A percentile compares a stretch with the other conserved stretches of the same genome.
phyloP scores from a whole-genome alignment of 805 yeast species.

The Starmera quercuum region DNA sequence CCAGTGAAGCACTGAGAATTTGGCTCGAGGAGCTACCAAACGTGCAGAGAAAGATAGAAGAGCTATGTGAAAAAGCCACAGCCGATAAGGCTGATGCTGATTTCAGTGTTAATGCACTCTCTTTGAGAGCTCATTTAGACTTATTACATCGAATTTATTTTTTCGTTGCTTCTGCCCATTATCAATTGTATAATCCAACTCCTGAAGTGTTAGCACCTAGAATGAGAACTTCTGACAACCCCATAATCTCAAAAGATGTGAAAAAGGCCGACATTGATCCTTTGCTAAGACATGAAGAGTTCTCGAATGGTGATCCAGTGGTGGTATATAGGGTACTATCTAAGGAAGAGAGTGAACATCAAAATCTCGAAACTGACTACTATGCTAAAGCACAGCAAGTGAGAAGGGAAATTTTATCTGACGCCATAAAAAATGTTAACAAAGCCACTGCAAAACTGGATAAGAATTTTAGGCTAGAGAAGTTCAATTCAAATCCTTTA shows the following conservation, averaged over 20 bases:
- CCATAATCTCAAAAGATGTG: conserved; percentile 1
- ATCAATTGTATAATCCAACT: conserved; percentile 39
- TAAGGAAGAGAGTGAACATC: conserved; percentile 27
- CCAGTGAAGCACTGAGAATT: conserved; percentile 40
- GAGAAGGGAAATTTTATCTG: conserved; percentile 42
- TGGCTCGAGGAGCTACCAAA: conserved; percentile 29
- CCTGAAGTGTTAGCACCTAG: conserved; percentile 17
- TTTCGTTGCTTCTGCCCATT: conserved; percentile 67
- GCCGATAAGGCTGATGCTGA: conserved; percentile 9
- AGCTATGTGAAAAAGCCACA: conserved; percentile 2
- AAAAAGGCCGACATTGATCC: conserved; percentile 8
- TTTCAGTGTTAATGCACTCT: neutral
- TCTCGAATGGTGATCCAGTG: conserved; percentile 12
- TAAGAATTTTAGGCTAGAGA: no score
- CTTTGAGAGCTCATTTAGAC: conserved; percentile 41
- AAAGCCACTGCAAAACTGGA: conserved; percentile 3
- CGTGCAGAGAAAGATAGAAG: conserved; percentile 6
- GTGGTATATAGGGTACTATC: conserved; percentile 13
- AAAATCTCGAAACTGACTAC: conserved; percentile 39
- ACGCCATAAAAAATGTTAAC: conserved; percentile 18
- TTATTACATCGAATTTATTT: conserved; percentile 71
- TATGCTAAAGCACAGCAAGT: conserved; percentile 56
- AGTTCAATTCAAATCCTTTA: neutral
- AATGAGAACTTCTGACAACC: conserved; percentile 9
- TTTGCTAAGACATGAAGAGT: conserved; percentile 9